Conservation (phyloP, 768 basidiomycete species). For the Rhizopogon vesiculosus region DNA sequence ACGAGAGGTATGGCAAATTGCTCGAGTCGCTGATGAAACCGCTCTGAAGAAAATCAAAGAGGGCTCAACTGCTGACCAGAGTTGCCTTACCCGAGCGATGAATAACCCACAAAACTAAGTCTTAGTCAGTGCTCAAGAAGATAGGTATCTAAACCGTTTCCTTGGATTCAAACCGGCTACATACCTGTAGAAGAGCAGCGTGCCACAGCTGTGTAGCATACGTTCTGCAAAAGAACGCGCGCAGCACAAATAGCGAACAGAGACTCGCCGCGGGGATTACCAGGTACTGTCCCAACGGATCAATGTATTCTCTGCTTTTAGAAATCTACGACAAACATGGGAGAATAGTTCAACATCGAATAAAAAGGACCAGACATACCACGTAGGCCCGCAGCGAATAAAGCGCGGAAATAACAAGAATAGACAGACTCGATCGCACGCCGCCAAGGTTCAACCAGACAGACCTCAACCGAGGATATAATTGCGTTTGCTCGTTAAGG, state of each 20-base stretch:
- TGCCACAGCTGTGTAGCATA: conserved; percentile 25
- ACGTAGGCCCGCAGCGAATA: conserved; percentile 11
- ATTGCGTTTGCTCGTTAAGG: conserved; percentile 1
- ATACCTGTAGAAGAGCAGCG: conserved; percentile 29
- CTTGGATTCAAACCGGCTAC: conserved; percentile 1
- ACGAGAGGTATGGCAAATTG: conserved; percentile 4
- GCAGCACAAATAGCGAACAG: conserved; percentile 14
- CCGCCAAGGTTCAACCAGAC: conserved; percentile 3
- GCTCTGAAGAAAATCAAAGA: conserved; percentile 3
- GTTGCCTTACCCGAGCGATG: conserved; percentile 20
- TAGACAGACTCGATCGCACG: conserved; percentile 10
- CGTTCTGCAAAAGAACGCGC: conserved; percentile 13
- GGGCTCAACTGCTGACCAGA: neutral
- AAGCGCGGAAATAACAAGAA: conserved; percentile 10
- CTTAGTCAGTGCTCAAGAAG: neutral
- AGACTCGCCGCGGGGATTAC: conserved; percentile 18
- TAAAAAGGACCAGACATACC: conserved; percentile 13
- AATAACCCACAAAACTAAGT: conserved; percentile 24
- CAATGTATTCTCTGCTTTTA: conserved; percentile 12
- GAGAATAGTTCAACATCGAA: neutral
- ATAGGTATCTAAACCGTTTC: neutral
- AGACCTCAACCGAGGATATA: neutral
- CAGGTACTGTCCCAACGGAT: conserved; percentile 18
- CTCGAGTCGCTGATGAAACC: conserved; percentile 11
- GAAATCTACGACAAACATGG: conserved; percentile 13